Conservation (phyloP, 164 flowering plant species). For the Piper betle region DNA sequence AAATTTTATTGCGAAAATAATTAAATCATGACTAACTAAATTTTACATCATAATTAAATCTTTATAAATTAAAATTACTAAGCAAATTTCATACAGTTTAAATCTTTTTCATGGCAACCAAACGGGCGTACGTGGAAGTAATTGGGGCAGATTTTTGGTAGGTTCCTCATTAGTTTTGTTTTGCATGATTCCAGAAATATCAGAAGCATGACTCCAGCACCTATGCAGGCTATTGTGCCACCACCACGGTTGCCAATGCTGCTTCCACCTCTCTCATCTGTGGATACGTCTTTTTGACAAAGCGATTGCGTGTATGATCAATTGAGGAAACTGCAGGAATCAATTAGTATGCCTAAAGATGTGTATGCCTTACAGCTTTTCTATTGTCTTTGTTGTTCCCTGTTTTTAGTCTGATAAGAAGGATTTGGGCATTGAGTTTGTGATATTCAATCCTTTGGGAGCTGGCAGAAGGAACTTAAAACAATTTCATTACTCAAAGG, state of each 20-base stretch:
- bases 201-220: conserved; percentile 13
- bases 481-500: conserved; percentile 30
- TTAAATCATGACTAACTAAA: no score
- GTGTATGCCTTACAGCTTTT: conserved; percentile 27
- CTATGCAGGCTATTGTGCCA: conserved; percentile 16
- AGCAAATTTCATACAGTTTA: no score
- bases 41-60: no score
- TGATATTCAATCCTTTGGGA: background rate
- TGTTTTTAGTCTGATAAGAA: background rate
- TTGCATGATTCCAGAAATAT: background rate
- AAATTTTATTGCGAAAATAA: no score
- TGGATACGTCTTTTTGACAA: conserved; percentile 43
- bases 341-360: conserved; percentile 41
- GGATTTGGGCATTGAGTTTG: background rate
- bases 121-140: no score
- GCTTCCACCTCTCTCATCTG: conserved; percentile 33
- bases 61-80: no score
- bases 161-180: no score
- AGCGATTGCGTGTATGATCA: conserved; percentile 25
- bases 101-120: no score
- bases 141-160: no score
- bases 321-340: conserved; percentile 33
- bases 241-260: conserved; percentile 25
- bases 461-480: conserved; percentile 64
- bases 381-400: background rate